phyloP scores from a whole-genome alignment of 805 yeast species.

The Ogataea trehalophila region DNA sequence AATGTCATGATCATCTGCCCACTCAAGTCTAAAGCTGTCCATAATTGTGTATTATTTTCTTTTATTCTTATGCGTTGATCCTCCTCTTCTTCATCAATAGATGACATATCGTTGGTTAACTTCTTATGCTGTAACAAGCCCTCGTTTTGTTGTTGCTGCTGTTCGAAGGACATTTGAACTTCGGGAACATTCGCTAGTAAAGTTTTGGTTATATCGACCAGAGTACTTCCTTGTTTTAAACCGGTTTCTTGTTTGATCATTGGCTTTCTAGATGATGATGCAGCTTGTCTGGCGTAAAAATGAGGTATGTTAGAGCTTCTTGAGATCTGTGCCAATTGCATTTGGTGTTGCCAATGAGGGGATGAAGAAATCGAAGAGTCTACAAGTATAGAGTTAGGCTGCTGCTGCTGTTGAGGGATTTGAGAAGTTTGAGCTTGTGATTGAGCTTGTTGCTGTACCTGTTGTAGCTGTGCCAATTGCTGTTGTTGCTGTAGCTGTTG shows the following conservation, averaged over 20 bases:
- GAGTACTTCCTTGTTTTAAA: slow-evolving; percentile 28
- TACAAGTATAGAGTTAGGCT: slow-evolving; percentile 24
- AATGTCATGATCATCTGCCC: slow-evolving; percentile 78
- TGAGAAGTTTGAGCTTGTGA: slow-evolving; percentile 15
- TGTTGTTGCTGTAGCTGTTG: slow-evolving; percentile 6
- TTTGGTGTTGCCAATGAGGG: slow-evolving; percentile 74
- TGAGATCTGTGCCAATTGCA: slow-evolving; percentile 65
- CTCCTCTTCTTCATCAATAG: slow-evolving; percentile 57
- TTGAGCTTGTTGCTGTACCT: slow-evolving; percentile 14
- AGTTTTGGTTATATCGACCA: slow-evolving; percentile 38
- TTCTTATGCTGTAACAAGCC: slow-evolving; percentile 36
- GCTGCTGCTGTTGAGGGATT: slow-evolving; percentile 22
- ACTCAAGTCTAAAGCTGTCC: slow-evolving; percentile 91
- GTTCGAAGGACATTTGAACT: slow-evolving; percentile 21
- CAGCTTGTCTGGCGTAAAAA: slow-evolving; percentile 80
- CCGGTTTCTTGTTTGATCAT: slow-evolving; percentile 31
- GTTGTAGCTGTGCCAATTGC: slow-evolving; percentile 10
- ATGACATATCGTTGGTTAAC: slow-evolving; percentile 23
- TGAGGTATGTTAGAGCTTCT: slow-evolving; percentile 68
- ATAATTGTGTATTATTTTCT: slow-evolving; percentile 69
- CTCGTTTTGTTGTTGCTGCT: slow-evolving; percentile 27
- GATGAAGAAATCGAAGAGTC: slow-evolving; percentile 35
- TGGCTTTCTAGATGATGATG: slow-evolving; percentile 53
- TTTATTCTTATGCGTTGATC: slow-evolving; percentile 58
- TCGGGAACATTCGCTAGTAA: slow-evolving; percentile 31